Conservation (phyloP, 192 early-diverging fungal genomes). For the Gamsiella multidivaricata region DNA sequence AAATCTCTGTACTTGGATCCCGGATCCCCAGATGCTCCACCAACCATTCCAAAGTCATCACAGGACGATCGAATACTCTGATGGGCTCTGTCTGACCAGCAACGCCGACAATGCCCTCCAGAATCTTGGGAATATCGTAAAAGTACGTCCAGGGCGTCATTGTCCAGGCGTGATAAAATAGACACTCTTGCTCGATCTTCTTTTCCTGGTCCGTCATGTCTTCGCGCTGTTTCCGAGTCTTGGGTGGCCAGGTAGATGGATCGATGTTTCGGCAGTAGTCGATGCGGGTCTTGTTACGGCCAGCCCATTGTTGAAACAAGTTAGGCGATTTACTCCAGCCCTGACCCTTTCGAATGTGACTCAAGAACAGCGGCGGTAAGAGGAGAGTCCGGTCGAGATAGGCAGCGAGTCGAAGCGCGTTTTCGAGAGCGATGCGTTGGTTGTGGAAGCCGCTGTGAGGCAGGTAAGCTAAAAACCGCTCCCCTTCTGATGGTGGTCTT, state of each 20-base stretch:
- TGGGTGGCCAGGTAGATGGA: slow-evolving; percentile 6
- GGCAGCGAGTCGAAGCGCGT: slow-evolving; percentile 60
- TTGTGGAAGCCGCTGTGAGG: slow-evolving; percentile 68
- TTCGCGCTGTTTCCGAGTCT: slow-evolving; percentile 9
- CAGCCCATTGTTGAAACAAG: slow-evolving; percentile 29
- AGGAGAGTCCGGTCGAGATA: slow-evolving; percentile 63
- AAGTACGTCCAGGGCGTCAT: slow-evolving; percentile 47
- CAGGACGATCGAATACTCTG: slow-evolving; percentile 40
- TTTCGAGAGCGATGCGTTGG: slow-evolving; percentile 59
- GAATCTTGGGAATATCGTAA: slow-evolving; percentile 39
- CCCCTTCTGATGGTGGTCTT: slow-evolving; percentile 26
- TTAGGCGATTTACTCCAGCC: slow-evolving; percentile 27
- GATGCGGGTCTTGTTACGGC: slow-evolving; percentile 21
- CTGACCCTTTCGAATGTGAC: slow-evolving; percentile 31
- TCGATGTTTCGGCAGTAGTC: slow-evolving; percentile 38
- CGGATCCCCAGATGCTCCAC: slow-evolving; percentile 23
- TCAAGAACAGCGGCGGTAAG: slow-evolving; percentile 57
- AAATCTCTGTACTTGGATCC: slow-evolving; percentile 38
- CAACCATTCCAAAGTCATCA: slow-evolving; percentile 39
- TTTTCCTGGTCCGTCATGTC: slow-evolving; percentile 22
- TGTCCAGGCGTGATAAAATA: slow-evolving; percentile 47
- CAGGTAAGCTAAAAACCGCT: slow-evolving; percentile 60
- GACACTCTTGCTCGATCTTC: slow-evolving; percentile 14
- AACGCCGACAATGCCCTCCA: slow-evolving; percentile 17
- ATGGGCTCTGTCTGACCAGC: slow-evolving; percentile 31